Conservation (phyloP, 2,329 filamentous ascomycete genomes). For the Colletotrichum sp. region DNA sequence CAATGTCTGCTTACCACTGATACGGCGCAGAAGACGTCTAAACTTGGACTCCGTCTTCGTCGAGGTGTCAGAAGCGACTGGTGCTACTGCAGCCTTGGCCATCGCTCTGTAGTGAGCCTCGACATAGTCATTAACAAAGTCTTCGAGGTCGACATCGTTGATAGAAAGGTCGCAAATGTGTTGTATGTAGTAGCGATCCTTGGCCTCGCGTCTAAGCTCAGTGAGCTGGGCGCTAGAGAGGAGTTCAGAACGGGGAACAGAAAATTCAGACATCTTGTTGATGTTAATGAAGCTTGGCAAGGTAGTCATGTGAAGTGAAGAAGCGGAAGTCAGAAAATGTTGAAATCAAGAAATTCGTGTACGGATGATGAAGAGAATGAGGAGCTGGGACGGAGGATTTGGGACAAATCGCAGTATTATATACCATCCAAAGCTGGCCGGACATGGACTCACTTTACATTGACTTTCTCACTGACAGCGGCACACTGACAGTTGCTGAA, state of each 20-base stretch:
- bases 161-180: not conserved
- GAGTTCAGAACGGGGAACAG: not conserved
- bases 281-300: not conserved
- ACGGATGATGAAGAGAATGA: not conserved
- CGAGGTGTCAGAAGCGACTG: not conserved
- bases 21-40: not conserved
- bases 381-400: not conserved
- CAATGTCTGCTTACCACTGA: not conserved
- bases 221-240: not conserved
- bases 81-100: not conserved
- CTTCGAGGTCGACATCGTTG: not conserved
- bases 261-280: not conserved
- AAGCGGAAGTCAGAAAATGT: not conserved
- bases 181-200: not conserved
- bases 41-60: not conserved
- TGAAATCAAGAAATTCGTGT: not conserved
- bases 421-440: not conserved
- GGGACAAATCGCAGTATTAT: not conserved
- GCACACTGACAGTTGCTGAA: not conserved
- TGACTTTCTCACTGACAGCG: not conserved
- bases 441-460: not conserved
- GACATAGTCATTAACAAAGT: conserved; percentile 7
- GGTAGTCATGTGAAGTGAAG: not conserved
- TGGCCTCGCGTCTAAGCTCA: not conserved
- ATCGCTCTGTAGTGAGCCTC: not conserved